Evolutionary conservation across 148 eudicot genomes (phyloP).

Genomic region (Dianthus caryophyllus): DNA sequence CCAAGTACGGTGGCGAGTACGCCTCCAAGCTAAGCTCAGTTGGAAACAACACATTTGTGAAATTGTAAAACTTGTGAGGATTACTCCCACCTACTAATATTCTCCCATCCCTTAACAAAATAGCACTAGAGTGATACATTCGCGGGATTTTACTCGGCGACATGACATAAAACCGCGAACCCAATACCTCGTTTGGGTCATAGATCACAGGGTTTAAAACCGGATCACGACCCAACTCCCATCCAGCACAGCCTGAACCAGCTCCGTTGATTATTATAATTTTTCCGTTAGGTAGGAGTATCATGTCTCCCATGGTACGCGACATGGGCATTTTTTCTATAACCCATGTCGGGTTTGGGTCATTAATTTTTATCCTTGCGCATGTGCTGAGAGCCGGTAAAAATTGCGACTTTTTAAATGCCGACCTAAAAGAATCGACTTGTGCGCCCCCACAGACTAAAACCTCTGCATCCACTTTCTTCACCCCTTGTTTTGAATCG

Average conservation of each 20-base stretch:
- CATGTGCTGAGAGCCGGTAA: slow-evolving; percentile 42
- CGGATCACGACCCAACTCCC: slow-evolving; percentile 57
- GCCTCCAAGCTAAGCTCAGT: slow-evolving; percentile 70
- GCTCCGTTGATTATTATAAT: slow-evolving; percentile 70
- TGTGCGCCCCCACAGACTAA: slow-evolving; percentile 61
- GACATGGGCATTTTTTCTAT: slow-evolving; percentile 62
- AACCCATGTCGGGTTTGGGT: slow-evolving; percentile 46
- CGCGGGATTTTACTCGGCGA: slow-evolving; percentile 42
- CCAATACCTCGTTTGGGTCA: slow-evolving; percentile 29
- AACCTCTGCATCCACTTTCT: slow-evolving; percentile 29
- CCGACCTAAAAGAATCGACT: slow-evolving; percentile 31
- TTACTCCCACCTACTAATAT: slow-evolving; percentile 78
- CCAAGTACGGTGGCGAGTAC: slow-evolving; percentile 58
- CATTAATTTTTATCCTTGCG: slow-evolving; percentile 43
- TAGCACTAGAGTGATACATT: slow-evolving; percentile 67
- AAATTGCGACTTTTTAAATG: slow-evolving; percentile 3
- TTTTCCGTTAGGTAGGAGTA: slow-evolving; percentile 45
- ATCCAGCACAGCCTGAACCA: slow-evolving; percentile 55
- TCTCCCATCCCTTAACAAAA: slow-evolving; percentile 61
- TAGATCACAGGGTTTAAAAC: slow-evolving; percentile 51
- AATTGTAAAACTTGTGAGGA: slow-evolving; percentile 47
- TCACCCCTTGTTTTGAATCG: slow-evolving; percentile 16
- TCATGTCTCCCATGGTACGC: slow-evolving; percentile 67
- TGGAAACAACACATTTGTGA: slow-evolving; percentile 47
- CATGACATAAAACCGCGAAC: slow-evolving; percentile 47